phyloP scores from a whole-genome alignment of 192 early-diverging fungal species.

The Chytriomyces hyalinus region DNA sequence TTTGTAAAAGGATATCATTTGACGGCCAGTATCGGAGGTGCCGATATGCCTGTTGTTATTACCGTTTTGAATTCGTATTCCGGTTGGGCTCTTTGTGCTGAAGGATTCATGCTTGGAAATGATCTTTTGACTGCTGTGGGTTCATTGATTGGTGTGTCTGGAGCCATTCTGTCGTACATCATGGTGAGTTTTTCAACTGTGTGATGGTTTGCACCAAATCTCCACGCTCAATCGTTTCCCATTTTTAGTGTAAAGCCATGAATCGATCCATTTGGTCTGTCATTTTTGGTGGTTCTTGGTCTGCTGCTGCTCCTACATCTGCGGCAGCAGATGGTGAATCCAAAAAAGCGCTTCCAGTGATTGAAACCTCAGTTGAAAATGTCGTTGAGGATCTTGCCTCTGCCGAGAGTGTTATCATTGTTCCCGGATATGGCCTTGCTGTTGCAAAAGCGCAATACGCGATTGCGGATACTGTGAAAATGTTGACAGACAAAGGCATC shows the following conservation, averaged over 20 bases:
- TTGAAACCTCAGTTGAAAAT: slow-evolving; percentile 37
- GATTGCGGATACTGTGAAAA: slow-evolving; percentile 45
- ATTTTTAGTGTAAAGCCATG: slow-evolving; percentile 46
- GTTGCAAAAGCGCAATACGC: slow-evolving; percentile 51
- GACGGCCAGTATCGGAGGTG: slow-evolving; percentile 48
- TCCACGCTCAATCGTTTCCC: neutral
- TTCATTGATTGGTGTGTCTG: slow-evolving; percentile 44
- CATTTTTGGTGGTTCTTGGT: slow-evolving; percentile 41
- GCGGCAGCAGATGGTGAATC: neutral
- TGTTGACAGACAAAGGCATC: slow-evolving; percentile 33
- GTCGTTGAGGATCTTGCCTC: slow-evolving; percentile 30
- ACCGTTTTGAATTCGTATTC: slow-evolving; percentile 48
- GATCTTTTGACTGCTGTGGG: slow-evolving; percentile 46
- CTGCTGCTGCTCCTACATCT: slow-evolving; percentile 12
- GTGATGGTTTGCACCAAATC: neutral
- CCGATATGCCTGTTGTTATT: slow-evolving; percentile 49
- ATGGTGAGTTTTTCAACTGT: slow-evolving; percentile 25
- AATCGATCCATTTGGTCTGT: slow-evolving; percentile 47
- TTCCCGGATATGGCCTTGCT: slow-evolving; percentile 49
- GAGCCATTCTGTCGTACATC: slow-evolving; percentile 46
- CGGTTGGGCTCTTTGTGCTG: slow-evolving; percentile 50
- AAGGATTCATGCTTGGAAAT: slow-evolving; percentile 47
- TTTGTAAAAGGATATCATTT: slow-evolving; percentile 45
- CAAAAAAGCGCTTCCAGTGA: neutral
- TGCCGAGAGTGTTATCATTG: slow-evolving; percentile 46